A percentile compares a stretch with the other conserved stretches of the same genome.
Conservation (phyloP, 495 filamentous ascomycete species). For the Penicillium paradoxum region DNA sequence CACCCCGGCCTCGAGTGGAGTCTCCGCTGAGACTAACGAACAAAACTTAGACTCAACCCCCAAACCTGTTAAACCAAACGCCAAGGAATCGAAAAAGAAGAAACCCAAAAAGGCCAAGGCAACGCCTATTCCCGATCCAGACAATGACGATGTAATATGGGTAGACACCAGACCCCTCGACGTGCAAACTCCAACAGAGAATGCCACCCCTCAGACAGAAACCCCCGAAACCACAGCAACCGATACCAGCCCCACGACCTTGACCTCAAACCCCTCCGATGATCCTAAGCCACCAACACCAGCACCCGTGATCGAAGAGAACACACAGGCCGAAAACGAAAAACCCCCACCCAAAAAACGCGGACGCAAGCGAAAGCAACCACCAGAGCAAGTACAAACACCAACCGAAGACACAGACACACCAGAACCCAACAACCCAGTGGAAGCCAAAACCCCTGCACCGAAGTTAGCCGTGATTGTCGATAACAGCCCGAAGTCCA, state of each 20-base stretch:
- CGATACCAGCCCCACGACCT: not conserved
- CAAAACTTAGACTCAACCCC: not conserved
- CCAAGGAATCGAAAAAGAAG: slow-evolving; percentile 35
- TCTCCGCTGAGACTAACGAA: slow-evolving; percentile 5
- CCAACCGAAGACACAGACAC: not conserved
- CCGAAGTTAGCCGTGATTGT: not conserved
- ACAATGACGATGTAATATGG: slow-evolving; percentile 37
- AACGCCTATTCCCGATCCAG: slow-evolving; percentile 25
- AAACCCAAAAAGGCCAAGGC: slow-evolving; percentile 39
- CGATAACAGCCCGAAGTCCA: not conserved
- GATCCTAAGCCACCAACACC: not conserved
- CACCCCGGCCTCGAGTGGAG: not conserved
- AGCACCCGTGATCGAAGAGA: not conserved
- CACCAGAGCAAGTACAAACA: slow-evolving; percentile 16
- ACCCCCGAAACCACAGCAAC: no score
- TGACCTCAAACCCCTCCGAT: not conserved
- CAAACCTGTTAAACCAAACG: slow-evolving; percentile 4
- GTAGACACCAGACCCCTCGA: slow-evolving; percentile 29
- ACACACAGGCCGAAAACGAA: slow-evolving; percentile 1
- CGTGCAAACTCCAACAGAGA: not conserved
- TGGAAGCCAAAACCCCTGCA: not conserved
- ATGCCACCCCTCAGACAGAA: not conserved
- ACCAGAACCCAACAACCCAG: not conserved
- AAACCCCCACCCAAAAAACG: slow-evolving; percentile 37
- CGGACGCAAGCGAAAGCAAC: slow-evolving; percentile 43